Conservation (phyloP, 2,329 filamentous ascomycete genomes). For the Penicillium sp. region DNA sequence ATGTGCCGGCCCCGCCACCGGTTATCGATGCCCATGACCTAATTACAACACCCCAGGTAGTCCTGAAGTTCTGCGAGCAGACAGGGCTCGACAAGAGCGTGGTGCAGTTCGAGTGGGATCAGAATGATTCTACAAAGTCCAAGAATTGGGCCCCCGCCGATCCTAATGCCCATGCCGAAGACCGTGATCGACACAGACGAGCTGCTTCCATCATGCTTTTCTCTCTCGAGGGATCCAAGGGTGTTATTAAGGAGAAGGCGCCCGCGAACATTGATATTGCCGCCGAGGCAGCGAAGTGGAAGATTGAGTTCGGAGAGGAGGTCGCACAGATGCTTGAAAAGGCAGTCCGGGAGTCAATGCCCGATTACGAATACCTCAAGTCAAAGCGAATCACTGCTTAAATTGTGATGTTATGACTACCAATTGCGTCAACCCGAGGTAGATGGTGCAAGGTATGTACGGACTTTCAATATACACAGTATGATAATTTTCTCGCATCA, state of each 20-base stretch:
- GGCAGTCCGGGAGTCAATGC: slow-evolving; percentile 34
- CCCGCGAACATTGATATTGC: slow-evolving; percentile 33
- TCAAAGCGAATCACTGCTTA: slow-evolving; percentile 19
- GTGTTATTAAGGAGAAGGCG: slow-evolving; percentile 34
- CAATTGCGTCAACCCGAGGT: neutral
- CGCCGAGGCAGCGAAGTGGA: slow-evolving; percentile 36
- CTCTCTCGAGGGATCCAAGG: slow-evolving; percentile 33
- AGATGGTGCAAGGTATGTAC: slow-evolving; percentile 2
- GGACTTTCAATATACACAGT: neutral
- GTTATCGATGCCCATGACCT: slow-evolving; percentile 42
- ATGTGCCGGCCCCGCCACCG: slow-evolving; percentile 22
- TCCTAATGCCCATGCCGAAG: neutral
- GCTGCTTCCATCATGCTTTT: slow-evolving; percentile 22
- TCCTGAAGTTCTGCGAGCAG: slow-evolving; percentile 27
- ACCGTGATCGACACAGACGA: neutral
- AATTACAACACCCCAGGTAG: slow-evolving; percentile 33
- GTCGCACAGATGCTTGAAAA: slow-evolving; percentile 24
- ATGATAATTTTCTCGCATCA: neutral
- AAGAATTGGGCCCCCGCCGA: neutral
- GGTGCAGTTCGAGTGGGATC: slow-evolving; percentile 35
- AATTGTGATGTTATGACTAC: neutral
- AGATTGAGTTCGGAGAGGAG: slow-evolving; percentile 35
- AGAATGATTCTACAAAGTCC: slow-evolving; percentile 6
- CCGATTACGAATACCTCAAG: slow-evolving; percentile 42
- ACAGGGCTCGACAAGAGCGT: slow-evolving; percentile 34